Base-by-base conservation (phyloP, 805 yeast genomes). In the Wickerhamiella dianesei region DNA sequence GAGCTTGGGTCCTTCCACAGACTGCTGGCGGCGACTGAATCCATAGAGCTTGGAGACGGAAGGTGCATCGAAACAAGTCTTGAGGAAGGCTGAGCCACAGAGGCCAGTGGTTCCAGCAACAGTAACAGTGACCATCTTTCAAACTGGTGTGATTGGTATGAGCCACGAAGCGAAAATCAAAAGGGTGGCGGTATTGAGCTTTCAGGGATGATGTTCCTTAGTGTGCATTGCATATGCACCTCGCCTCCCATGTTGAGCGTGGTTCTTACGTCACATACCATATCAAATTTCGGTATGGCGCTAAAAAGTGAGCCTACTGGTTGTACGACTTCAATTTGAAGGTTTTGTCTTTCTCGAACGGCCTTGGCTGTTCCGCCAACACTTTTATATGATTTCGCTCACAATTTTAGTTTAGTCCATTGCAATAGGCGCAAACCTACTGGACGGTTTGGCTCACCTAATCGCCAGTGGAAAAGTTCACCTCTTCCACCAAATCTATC, bases 101-200 rank as follows among this genome's bases (percentile, higher is more conserved):
- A 84, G 64, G 2, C 95, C 95, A 1, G 95, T 85, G 22, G 87
- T 73, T 2, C 95, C 95, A 40, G 83, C 44, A 14, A 53, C 52
- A 1, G 51, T 47, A 2, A 44, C 47, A 14, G 32, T 25, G 32
- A 25, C 32, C 32, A 25, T 25, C 32, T 12, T 25, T 6, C 32
- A 25, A 25, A 25, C 6, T 25, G n/a, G n/a, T n/a, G n/a, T n/a
- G n/a, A n/a, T n/a, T n/a, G n/a, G n/a, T n/a, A n/a, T n/a, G n/a
- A n/a, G n/a, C n/a, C n/a, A n/a, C n/a, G n/a, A n/a, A n/a, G n/a
- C n/a, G n/a, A 25, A 12, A 25, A 25, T 25, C 9, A 25, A 25
- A 25, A 25, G 32, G 32, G 32, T 25, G 32, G 32, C 32, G 32
- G 12, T 25, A 25, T 25, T 6, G 6, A 12, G 12, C 12, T 25